Base-by-base conservation (phyloP, 257 asterid genomes). In the Forsythia suspensa region DNA sequence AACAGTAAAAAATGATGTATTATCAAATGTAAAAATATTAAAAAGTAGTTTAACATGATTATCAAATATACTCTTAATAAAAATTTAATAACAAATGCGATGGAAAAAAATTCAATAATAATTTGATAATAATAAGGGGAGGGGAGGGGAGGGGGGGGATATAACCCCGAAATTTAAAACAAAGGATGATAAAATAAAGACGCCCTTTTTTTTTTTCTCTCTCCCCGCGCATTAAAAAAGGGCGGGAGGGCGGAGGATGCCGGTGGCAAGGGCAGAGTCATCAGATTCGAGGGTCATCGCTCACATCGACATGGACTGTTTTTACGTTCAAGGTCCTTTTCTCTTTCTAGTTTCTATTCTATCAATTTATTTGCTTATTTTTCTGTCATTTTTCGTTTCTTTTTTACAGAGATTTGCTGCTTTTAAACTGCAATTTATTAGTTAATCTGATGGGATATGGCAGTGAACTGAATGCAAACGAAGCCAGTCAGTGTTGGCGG, bases 281-380 rank as follows among this genome's bases (percentile, higher is more conserved):
- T 93, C 97, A 24, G 97, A 88, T 76, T 84, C 94, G 5, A 83
- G 98, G 82, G 96, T 95, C 77, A 93, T 95, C 68, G 98, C 98
- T 74, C 99, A 95, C 82, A 80, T 95, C 71, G 99, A 95, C 82
- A 90, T 95, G 98, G 98, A 95, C 77, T 95, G 98, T 87, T 95
- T 95, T 86, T 95, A 95, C 77, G 99, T 95, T 74, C 99, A 95
- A 91, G 99, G 99, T 94, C 55, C 76, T 36, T 20, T 38, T 67
- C 39, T 21, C 67, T 44, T 66, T 80, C 18, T 34, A 13, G 7
- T 13, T 48, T 12, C 57, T 48, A n/a, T 29, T 29, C 34, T 29
- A 29, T 29, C 2, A 29, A 29, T 29, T 29, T 29, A 29, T 29
- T 29, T 29, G 34, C 34, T 1, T 29, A 29, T 29, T 29, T 29